phyloP scores from a whole-genome alignment of 805 yeast genomes.

The Ogataea henricii region DNA sequence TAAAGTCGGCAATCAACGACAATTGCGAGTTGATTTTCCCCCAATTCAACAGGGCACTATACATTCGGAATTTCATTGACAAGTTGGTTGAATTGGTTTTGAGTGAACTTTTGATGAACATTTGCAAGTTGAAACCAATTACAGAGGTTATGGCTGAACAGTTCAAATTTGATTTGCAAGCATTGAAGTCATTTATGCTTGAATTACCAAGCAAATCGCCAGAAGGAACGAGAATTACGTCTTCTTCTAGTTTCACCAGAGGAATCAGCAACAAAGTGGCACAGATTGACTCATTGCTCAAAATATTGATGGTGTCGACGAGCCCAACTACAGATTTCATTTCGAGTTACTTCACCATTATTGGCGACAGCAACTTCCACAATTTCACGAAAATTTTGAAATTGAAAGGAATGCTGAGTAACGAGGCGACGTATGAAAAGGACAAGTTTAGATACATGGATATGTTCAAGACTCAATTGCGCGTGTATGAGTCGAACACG shows the following conservation, averaged over 20 bases:
- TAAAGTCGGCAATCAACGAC: constrained; percentile 49
- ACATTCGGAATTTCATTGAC: constrained; percentile 73
- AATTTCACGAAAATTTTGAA: constrained; percentile 68
- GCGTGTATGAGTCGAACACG: constrained; percentile 34
- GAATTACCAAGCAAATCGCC: constrained; percentile 48
- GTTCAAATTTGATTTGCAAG: constrained; percentile 68
- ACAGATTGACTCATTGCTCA: constrained; percentile 61
- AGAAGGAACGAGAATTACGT: constrained; percentile 34
- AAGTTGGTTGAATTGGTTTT: constrained; percentile 68
- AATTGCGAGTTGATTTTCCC: constrained; percentile 52
- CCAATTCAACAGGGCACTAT: constrained; percentile 66
- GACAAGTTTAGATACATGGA: constrained; percentile 41
- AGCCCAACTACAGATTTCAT: constrained; percentile 69
- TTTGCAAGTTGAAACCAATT: constrained; percentile 67
- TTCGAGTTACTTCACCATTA: constrained; percentile 61
- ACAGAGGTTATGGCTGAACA: constrained; percentile 77
- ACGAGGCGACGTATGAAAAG: constrained; percentile 36
- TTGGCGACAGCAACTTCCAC: constrained; percentile 61
- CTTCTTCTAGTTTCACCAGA: constrained; percentile 28
- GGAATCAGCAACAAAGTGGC: constrained; percentile 28
- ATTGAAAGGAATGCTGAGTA: constrained; percentile 52
- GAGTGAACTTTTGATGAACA: constrained; percentile 54
- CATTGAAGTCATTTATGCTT: constrained; percentile 56
- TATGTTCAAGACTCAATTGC: constrained; percentile 39
- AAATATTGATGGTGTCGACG: constrained; percentile 61